A percentile compares a stretch with the other conserved stretches of the same genome.
phyloP scores from a whole-genome alignment of 129 eudicot genomes.

The Cynara cardunculus region DNA sequence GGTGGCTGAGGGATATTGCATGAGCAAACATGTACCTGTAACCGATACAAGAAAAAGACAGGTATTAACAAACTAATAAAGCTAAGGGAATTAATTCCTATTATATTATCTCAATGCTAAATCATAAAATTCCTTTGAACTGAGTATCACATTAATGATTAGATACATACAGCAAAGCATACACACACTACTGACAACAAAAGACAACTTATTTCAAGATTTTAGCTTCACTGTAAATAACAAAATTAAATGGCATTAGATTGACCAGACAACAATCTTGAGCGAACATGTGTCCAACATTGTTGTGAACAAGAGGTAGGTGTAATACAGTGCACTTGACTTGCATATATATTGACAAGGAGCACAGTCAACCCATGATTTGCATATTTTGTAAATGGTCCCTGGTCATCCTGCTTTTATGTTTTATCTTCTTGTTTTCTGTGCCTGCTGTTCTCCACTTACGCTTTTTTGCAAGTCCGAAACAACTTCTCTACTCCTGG shows the following conservation, averaged over 20 bases:
- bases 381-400: too few species aligned
- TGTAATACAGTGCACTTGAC: not conserved
- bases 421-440: too few species aligned
- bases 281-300: not conserved
- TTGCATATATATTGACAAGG: too few species aligned
- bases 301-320: not conserved
- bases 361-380: too few species aligned
- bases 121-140: not conserved
- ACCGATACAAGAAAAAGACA: not conserved
- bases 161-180: too few species aligned
- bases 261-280: not conserved
- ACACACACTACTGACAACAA: not conserved
- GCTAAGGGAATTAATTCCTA: not conserved
- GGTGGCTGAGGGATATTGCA: constrained; percentile 97
- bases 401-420: too few species aligned
- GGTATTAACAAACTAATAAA: not conserved
- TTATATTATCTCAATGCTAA: not conserved
- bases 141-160: not conserved
- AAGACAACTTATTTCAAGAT: not conserved
- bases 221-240: not conserved
- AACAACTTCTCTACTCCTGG: too few species aligned
- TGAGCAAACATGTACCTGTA: constrained; percentile 93
- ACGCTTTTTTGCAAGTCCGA: too few species aligned
- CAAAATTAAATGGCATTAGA: not conserved
- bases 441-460: too few species aligned